These are phyloP conservation scores for Pleodorina starrii DNA, from an alignment of 139 green algal species.

Conservation along the genomic window DNA sequence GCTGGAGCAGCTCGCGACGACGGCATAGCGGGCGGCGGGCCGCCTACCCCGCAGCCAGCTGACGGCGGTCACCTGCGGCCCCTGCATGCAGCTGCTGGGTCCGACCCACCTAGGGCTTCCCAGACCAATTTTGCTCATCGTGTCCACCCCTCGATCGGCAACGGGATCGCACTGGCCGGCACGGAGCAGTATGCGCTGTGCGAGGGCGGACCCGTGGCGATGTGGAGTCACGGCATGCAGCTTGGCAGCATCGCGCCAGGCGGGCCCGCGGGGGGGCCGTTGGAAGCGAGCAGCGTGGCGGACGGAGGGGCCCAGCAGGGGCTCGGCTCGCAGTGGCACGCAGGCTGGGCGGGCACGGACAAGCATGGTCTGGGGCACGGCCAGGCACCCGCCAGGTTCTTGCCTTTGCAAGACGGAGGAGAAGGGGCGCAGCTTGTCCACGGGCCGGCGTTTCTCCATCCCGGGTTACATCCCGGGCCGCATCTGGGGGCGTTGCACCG, in stretches of 20 bases:
- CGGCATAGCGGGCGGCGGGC: not conserved
- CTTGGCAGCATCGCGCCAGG: not conserved
- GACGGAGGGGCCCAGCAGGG: not conserved
- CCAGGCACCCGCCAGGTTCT: not conserved
- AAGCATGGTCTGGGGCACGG: not conserved
- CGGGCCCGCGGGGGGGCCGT: not conserved
- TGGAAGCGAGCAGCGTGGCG: not conserved
- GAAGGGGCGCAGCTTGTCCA: not conserved
- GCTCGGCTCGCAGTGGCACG: not conserved
- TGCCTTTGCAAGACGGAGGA: not conserved
- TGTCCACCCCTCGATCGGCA: too few species aligned
- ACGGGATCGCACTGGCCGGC: too few species aligned
- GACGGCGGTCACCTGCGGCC: constrained; percentile 20
- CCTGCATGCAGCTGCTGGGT: not conserved
- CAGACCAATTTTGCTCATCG: not conserved
- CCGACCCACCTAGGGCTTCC: not conserved
- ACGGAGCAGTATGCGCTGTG: too few species aligned
- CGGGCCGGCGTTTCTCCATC: not conserved
- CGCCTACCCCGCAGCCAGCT: constrained; percentile 31
- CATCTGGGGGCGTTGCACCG: not conserved
- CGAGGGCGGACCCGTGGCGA: not conserved
- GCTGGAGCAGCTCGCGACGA: constrained; percentile 20
- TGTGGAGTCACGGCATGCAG: not conserved
- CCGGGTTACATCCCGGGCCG: not conserved
- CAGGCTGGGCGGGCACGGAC: not conserved